Conservation (phyloP, 1,284 basidiomycete genomes). For the Chondrostereum purpureum region DNA sequence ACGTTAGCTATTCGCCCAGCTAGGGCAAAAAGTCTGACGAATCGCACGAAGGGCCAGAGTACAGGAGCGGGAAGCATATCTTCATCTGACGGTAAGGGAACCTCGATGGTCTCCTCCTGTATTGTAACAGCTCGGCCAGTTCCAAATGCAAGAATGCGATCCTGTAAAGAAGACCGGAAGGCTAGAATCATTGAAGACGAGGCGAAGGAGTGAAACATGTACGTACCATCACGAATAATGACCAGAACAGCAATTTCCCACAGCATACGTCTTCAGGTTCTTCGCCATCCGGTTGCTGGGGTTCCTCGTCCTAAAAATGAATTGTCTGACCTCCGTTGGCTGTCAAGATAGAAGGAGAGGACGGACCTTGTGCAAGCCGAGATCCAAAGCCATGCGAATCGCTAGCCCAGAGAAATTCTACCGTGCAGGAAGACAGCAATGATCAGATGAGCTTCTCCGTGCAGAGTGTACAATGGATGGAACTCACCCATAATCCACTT, state of each 20-base stretch:
- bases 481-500: slow-evolving; percentile 8
- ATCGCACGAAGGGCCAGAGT: slow-evolving; percentile 2
- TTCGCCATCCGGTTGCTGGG: slow-evolving; percentile 1
- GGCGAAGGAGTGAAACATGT: neutral
- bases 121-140: slow-evolving; percentile 8
- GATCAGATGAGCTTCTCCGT: neutral
- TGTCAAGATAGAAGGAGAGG: neutral
- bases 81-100: slow-evolving; percentile 3
- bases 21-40: slow-evolving; percentile 7
- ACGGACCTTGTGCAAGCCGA: slow-evolving; percentile 8
- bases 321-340: neutral
- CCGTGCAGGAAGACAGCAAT: neutral
- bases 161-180: neutral
- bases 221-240: slow-evolving; percentile 3
- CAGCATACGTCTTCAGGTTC: slow-evolving; percentile 5
- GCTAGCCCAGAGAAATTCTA: slow-evolving; percentile 10
- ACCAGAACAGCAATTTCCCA: slow-evolving; percentile 9
- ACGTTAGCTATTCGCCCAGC: slow-evolving; percentile 9
- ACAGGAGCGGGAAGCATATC: slow-evolving; percentile 2
- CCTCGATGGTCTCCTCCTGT: slow-evolving; percentile 2
- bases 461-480: too few species aligned
- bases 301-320: neutral
- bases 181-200: neutral
- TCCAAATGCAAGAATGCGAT: slow-evolving; percentile 8
- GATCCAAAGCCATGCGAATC: slow-evolving; percentile 8